Conservation (phyloP, 441 rosid species). For the Euphorbia schlechtendalii region DNA sequence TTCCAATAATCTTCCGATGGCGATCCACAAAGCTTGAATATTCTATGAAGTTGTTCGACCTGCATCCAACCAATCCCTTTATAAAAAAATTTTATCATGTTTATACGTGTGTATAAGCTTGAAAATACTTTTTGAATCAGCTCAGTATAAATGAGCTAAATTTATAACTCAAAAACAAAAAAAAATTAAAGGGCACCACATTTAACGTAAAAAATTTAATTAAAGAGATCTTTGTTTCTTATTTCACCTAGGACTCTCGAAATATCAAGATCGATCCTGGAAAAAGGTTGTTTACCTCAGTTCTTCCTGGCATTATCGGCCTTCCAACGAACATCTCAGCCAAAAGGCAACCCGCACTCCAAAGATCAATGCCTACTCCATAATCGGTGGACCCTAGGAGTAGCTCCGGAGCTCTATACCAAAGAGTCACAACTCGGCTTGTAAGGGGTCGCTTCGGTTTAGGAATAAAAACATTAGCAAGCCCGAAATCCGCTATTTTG, state of each 20-base stretch:
- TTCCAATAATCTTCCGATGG: conserved; percentile 80
- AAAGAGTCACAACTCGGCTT: conserved; percentile 75
- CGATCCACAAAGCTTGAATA: conserved; percentile 81
- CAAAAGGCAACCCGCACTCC: conserved; percentile 84
- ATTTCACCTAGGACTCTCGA: too few relatives aligned
- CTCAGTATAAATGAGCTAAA: too few relatives aligned
- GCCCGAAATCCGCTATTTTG: conserved; percentile 81
- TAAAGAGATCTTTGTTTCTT: too few relatives aligned
- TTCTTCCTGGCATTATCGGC: conserved; percentile 89
- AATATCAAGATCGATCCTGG: too few relatives aligned
- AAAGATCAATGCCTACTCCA: conserved; percentile 76
- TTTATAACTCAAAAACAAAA: too few relatives aligned
- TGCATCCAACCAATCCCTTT: conserved; percentile 20
- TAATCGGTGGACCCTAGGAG: conserved; percentile 69
- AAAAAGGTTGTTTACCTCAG: conserved; percentile 45
- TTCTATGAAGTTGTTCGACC: conserved; percentile 90
- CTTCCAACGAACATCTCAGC: conserved; percentile 75
- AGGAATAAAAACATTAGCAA: conserved; percentile 51
- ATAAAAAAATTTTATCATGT: too few relatives aligned
- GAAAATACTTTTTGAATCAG: too few relatives aligned
- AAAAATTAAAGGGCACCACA: too few relatives aligned
- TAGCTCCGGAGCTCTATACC: conserved; percentile 90
- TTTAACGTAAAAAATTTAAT: too few relatives aligned
- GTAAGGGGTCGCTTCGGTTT: conserved; percentile 54
- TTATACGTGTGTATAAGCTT: too few relatives aligned